Base-by-base conservation (phyloP, 345 rosid species). In the Rhizophora apiculata region DNA sequence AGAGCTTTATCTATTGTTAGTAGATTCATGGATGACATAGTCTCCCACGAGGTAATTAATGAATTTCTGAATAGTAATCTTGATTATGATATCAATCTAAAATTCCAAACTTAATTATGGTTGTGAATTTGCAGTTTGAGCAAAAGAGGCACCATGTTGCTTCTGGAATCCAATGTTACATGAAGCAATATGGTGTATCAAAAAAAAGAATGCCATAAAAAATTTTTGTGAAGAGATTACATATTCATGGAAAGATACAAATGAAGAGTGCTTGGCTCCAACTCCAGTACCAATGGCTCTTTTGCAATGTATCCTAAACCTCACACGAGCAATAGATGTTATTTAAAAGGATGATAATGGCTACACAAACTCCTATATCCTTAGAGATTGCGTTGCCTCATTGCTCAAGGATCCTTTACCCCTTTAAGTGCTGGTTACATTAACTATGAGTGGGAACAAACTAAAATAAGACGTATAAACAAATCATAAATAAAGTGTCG, bases 211-310 rank as follows among this genome's bases (percentile, higher is more conserved):
- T 37, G 55, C 18, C 15, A 1, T 7, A 20, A 21, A 55, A 34
- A 0, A 0, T 11, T 19, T 71, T 5, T 8, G 8, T 0, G 21
- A 37, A 19, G 29, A 54, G 15, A 56, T 64, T 31, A 46, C 13
- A 20, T 7, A 29, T 37, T 68, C 62, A 0, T 71, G 75, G 75
- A 71, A 71, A 48, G 68, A 71, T 18, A 27, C 64, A 20, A 71
- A 71, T 16, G 62, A 63, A 37, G 69, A 63, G 31, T 39, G 34
- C 5, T 8, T 63, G 46, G 24, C 43, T 18, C 63, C 68, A 56
- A 16, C 29, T 5, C 16, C 15, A 8, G 46, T 24, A 4, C 30
- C 68, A 3, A 6, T 11, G 63, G 16, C 13, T 1, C 1, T 55
- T 8, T 20, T 63, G 34, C 34, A 31, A 6, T 6, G 5, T 5